Evolutionary conservation across 2,329 filamentous ascomycete species (phyloP).

Genomic region (Fusarium begoniae): DNA sequence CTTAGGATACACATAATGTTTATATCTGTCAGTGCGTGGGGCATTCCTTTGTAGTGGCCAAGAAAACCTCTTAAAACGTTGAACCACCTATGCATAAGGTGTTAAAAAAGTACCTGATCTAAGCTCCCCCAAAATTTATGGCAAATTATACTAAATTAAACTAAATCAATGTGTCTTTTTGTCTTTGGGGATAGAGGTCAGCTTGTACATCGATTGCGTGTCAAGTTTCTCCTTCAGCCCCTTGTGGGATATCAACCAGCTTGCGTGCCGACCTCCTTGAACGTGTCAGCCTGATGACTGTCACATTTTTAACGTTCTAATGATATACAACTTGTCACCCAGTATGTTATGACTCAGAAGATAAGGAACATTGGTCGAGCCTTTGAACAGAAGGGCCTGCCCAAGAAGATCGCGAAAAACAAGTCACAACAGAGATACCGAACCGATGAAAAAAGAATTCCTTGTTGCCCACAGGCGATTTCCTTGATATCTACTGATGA

Average conservation of each 20-base stretch:
- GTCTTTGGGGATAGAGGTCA: background rate
- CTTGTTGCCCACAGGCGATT: background rate
- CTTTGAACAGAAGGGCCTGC: background rate
- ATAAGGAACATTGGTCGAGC: background rate
- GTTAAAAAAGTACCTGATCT: too few relatives aligned
- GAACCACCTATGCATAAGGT: too few relatives aligned
- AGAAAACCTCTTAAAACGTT: too few relatives aligned
- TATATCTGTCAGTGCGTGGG: too few relatives aligned
- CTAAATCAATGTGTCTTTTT: too few relatives aligned
- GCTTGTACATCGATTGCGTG: background rate
- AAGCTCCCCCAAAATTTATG: too few relatives aligned
- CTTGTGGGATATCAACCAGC: background rate
- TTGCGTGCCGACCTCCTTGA: background rate
- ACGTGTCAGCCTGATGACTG: background rate
- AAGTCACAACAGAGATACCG: background rate
- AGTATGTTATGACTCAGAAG: too few relatives aligned
- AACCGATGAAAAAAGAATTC: background rate
- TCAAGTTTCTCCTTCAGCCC: background rate
- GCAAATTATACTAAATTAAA: too few relatives aligned
- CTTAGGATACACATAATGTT: too few relatives aligned
- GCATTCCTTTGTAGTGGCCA: too few relatives aligned
- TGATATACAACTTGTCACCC: background rate
- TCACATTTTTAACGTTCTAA: background rate
- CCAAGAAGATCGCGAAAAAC: background rate
- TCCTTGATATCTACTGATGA: conserved; percentile 2